Evolutionary conservation across 2,329 filamentous ascomycete species (phyloP), one percentile per base, ranked within the genome.

Genomic region (Colletotrichum scovillei): DNA sequence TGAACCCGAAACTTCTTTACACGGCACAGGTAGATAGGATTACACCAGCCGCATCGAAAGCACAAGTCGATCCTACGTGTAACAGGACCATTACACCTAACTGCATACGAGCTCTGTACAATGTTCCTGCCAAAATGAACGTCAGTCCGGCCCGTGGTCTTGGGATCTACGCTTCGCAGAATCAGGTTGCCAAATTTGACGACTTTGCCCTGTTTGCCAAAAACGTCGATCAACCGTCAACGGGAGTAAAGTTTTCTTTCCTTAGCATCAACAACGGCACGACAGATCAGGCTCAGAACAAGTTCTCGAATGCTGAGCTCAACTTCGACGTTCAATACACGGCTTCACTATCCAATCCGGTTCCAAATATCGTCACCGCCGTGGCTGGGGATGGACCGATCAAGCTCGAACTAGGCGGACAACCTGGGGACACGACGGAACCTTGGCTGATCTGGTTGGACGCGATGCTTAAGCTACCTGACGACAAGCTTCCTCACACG

Each of bases 381-480:
- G 78, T 80, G 0, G 81, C 81, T 4, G 82, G 82, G 19, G 75
- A 76, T 12, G 77, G 81, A 0, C 76, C 76, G 14, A 73, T 73
- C 35, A 58, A 73, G 42, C 53, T 65, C 2, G 60, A 73, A 22
- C 46, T 59, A 12, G 70, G 66, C 7, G 56, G 55, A 2, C 14
- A 42, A 16, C 59, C 66, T 3, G 70, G 66, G 1, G 70, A 73
- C 30, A 35, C 83, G 11, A 92, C 93, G 76, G 92, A 94, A 82
- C 91, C 92, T 0, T 94, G 91, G 79, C 84, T 94, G 3, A 88
- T 88, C 19, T 91, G 92, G 80, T 86, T 92, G 6, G 86, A 88
- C 69, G 89, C 91, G 78, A 84, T 94, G 11, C 82, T 93, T 3
- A 79, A 83, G 24, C 85, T 92, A 24, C 80, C 85, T 1, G 86